Conservation (phyloP, 768 basidiomycete genomes). For the Phlebiopsis gigantea region DNA sequence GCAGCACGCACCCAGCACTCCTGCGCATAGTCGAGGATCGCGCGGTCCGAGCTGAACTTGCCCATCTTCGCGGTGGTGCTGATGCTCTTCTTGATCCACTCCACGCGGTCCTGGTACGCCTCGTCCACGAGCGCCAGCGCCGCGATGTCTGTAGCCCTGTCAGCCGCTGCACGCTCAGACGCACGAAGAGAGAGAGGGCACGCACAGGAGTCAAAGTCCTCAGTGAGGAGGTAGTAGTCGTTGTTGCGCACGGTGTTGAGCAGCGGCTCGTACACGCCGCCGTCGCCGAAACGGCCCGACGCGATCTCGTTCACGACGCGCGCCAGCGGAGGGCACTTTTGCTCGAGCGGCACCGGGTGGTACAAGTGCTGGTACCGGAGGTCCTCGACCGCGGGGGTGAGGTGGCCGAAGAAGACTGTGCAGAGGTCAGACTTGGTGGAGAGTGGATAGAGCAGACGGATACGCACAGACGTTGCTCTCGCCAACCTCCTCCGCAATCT, state of each 20-base stretch:
- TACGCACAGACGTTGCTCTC: constrained; percentile 87
- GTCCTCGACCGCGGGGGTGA: constrained; percentile 84
- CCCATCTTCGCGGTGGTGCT: constrained; percentile 90
- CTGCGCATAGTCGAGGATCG: constrained; percentile 89
- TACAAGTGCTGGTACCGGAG: constrained; percentile 84
- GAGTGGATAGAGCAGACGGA: constrained; percentile 2
- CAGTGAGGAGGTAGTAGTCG: constrained; percentile 78
- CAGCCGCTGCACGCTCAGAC: neutral
- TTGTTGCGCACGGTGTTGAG: constrained; percentile 72
- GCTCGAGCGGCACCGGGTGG: constrained; percentile 71
- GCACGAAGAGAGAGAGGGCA: constrained; percentile 13
- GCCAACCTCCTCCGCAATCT: constrained; percentile 95
- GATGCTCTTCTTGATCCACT: constrained; percentile 93
- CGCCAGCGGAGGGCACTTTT: constrained; percentile 81
- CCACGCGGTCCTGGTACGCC: constrained; percentile 74
- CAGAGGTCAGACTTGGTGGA: neutral
- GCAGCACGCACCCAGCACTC: constrained; percentile 22
- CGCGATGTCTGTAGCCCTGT: constrained; percentile 52
- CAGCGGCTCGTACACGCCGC: constrained; percentile 79
- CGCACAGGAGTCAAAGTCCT: constrained; percentile 93
- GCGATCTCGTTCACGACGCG: constrained; percentile 74
- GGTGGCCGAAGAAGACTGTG: constrained; percentile 83
- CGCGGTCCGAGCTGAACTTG: constrained; percentile 93
- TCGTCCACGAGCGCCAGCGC: constrained; percentile 86
- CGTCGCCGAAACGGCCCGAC: constrained; percentile 76